Conservation (phyloP, 2,329 filamentous ascomycete genomes). For the Orbilia oligospora region DNA sequence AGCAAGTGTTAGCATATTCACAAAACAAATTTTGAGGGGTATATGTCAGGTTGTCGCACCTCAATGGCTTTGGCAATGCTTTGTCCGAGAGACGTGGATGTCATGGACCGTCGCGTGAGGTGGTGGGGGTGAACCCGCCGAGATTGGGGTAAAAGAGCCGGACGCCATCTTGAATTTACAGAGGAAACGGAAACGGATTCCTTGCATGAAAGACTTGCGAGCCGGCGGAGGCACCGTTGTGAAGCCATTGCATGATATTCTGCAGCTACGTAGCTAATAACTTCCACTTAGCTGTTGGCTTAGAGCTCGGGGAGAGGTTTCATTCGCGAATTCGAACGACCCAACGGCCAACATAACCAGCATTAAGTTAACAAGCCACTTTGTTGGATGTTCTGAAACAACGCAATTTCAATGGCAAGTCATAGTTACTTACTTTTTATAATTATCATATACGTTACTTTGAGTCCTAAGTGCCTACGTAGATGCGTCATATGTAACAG, state of each 20-base stretch:
- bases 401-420: slow-evolving; percentile 14
- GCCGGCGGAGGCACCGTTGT: slow-evolving; percentile 47
- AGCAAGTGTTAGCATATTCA: slow-evolving; percentile 65
- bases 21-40: neutral
- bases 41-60: slow-evolving; percentile 24
- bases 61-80: slow-evolving; percentile 60
- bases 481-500: neutral
- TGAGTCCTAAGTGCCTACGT: neutral
- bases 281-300: neutral
- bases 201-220: slow-evolving; percentile 44
- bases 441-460: neutral
- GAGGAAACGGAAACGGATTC: slow-evolving; percentile 41
- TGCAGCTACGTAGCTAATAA: neutral
- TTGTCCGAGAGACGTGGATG: slow-evolving; percentile 34
- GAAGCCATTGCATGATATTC: slow-evolving; percentile 45
- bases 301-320: slow-evolving; percentile 6
- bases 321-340: slow-evolving; percentile 14
- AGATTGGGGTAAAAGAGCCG: slow-evolving; percentile 43
- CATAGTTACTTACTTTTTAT: too few relatives aligned
- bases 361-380: neutral
- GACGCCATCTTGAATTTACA: slow-evolving; percentile 43
- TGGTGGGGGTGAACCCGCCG: slow-evolving; percentile 47
- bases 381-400: slow-evolving; percentile 51
- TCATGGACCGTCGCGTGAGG: slow-evolving; percentile 44
- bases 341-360: too few relatives aligned